Base-by-base conservation (phyloP, 805 yeast species). In the Metschnikowia continentalis region DNA sequence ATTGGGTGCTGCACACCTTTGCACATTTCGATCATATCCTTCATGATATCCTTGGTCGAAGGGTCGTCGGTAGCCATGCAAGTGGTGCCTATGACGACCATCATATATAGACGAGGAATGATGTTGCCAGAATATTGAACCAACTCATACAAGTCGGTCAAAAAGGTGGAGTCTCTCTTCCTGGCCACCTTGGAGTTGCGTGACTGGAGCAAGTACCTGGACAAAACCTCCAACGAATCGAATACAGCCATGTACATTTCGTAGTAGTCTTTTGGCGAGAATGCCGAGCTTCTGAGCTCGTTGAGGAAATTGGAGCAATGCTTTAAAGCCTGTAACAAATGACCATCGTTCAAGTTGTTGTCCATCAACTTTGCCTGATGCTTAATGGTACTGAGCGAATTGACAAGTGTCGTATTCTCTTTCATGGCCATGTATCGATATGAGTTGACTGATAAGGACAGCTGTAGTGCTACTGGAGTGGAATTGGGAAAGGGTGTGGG, bases 11-110 rank as follows among this genome's bases (percentile, higher is more conserved):
- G 99, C 2, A 92, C 96, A 14, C 97, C 99, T 38, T 96, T 80
- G 57, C 96, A 86, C 99, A 94, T 94, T 67, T 94, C 99, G 61
- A 92, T 85, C 96, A 94, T 86, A 65, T 94, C 99, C 66, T 87
- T 88, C 82, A 92, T 80, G 47, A 94, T 86, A 56, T 90, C 98
- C 61, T 81, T 81, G 35, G 82, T 78, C 0, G 97, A 96, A 0
- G 96, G 84, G 49, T 83, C 89, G 1, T 84, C 79, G 8, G 84
- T 76, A 6, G 86, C 73, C 85, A 92, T 83, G 70, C 87, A 90
- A 2, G 89, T 90, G 0, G 95, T 83, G 7, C 99, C 99, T 14
- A 94, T 92, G 2, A 96, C 92, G 40, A 94, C 86, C 97, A 94
- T 90, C 69, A 94, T 75, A 65, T 94, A 94, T 50, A 94, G 72